Conservation (phyloP, 495 filamentous ascomycete species). For the Evernia prunastri region DNA sequence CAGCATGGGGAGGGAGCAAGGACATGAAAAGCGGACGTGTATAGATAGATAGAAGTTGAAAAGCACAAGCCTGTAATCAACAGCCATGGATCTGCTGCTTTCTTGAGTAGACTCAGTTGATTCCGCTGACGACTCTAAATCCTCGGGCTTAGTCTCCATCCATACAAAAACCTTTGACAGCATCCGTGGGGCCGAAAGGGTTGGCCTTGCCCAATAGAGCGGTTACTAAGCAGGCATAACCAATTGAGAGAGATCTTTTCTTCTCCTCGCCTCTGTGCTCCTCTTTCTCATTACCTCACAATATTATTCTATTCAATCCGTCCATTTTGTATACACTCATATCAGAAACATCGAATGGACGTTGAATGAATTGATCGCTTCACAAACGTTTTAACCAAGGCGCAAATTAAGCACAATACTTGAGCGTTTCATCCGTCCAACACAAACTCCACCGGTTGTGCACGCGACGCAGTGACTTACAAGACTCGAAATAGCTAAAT, state of each 20-base stretch:
- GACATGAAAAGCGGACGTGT: neutral
- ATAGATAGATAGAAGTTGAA: neutral
- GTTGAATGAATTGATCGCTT: neutral
- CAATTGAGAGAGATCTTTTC: neutral
- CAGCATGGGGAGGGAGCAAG: constrained; percentile 35
- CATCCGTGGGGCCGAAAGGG: constrained; percentile 1
- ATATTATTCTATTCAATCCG: neutral
- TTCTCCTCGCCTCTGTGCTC: neutral
- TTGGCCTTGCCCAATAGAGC: neutral
- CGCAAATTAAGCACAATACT: too few relatives aligned
- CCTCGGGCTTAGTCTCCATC: neutral
- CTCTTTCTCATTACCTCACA: neutral
- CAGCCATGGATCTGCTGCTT: too few relatives aligned
- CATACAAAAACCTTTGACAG: neutral
- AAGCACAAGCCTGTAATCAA: neutral
- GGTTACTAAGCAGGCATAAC: neutral
- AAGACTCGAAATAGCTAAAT: constrained; percentile 6
- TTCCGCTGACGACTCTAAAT: neutral
- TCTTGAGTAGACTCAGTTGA: too few relatives aligned
- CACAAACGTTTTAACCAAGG: too few relatives aligned
- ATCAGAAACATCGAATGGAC: neutral
- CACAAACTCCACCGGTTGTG: neutral
- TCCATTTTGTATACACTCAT: neutral
- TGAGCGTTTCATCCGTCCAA: neutral
- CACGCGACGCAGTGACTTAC: neutral